Conservation (phyloP, 768 basidiomycete species). For the Podaxis rugospora region DNA sequence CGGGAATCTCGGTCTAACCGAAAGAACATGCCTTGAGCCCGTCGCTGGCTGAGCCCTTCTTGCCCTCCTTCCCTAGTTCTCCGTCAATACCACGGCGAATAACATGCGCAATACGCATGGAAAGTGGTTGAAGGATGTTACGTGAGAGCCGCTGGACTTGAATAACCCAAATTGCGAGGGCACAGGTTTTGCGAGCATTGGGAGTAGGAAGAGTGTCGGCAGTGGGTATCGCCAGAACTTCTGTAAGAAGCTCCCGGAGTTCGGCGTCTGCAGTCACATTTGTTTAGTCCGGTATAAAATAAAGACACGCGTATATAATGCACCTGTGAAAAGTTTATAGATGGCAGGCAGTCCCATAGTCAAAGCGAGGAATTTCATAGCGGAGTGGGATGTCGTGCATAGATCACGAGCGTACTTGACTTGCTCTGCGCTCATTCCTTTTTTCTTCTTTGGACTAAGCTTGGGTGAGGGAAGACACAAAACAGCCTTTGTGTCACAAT, state of each 20-base stretch:
- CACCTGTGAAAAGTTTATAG: constrained; percentile 60
- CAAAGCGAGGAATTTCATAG: constrained; percentile 58
- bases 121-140: constrained; percentile 55
- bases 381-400: constrained; percentile 68
- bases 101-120: constrained; percentile 65
- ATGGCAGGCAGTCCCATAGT: constrained; percentile 59
- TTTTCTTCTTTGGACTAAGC: constrained; percentile 62
- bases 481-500: constrained; percentile 20
- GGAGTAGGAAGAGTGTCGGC: constrained; percentile 69
- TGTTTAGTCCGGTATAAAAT: constrained; percentile 13
- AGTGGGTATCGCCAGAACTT: constrained; percentile 68
- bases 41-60: constrained; percentile 78
- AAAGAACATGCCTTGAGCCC: constrained; percentile 59
- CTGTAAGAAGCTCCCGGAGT: constrained; percentile 54
- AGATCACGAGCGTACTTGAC: constrained; percentile 78
- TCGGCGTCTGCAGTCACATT: constrained; percentile 43
- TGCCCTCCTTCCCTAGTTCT: constrained; percentile 84
- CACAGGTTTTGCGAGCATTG: constrained; percentile 83
- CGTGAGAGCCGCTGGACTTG: constrained; percentile 68
- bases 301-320: constrained; percentile 12
- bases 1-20: constrained; percentile 2
- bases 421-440: constrained; percentile 72
- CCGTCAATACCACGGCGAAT: constrained; percentile 76
- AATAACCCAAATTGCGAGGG: constrained; percentile 69
- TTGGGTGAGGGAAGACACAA: constrained; percentile 59